phyloP scores from a whole-genome alignment of 345 rosid genomes.

The Salix suchowensis region DNA sequence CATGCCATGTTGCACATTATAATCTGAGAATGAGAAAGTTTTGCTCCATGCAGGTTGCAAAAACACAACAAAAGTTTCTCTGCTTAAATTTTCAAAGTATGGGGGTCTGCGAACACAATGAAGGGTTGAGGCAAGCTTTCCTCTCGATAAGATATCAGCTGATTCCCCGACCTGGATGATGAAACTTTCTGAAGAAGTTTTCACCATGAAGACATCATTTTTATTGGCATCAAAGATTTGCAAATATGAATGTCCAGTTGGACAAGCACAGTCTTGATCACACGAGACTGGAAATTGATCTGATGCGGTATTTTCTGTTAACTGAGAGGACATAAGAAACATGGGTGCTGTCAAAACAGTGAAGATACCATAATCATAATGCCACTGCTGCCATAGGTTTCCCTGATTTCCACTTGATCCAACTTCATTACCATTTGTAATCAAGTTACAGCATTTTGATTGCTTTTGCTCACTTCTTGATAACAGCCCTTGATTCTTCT shows the following conservation, averaged over 20 bases:
- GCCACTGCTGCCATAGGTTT: conserved; percentile 91
- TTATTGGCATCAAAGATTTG: conserved; percentile 55
- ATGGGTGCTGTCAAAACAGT: conserved; percentile 84
- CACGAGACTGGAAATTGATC: conserved; percentile 8
- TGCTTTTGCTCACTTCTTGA: conserved; percentile 13
- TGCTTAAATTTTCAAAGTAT: conserved; percentile 49
- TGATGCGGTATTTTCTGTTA: conserved; percentile 9
- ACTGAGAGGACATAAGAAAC: conserved; percentile 41
- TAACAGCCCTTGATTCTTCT: conserved; percentile 8
- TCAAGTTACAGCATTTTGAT: conserved; percentile 21
- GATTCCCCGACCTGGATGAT: conserved; percentile 85
- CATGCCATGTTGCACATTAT: conserved; percentile 23
- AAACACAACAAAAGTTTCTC: conserved; percentile 79
- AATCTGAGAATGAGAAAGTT: conserved; percentile 47
- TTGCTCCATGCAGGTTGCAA: conserved; percentile 84
- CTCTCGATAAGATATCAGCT: conserved; percentile 69
- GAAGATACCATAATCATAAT: conserved; percentile 83
- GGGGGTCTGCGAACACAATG: conserved; percentile 68
- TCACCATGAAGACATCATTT: conserved; percentile 51
- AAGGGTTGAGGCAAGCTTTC: conserved; percentile 72
- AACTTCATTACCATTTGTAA: conserved; percentile 11
- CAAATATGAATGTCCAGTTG: conserved; percentile 46
- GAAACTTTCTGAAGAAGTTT: conserved; percentile 69
- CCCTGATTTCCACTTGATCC: conserved; percentile 20
- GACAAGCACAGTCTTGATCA: conserved; percentile 39